Percentiles rank a stretch among this genome's conserved stretches.
Conservation (phyloP, 345 rosid genomes). For the Jatropha curcas region DNA sequence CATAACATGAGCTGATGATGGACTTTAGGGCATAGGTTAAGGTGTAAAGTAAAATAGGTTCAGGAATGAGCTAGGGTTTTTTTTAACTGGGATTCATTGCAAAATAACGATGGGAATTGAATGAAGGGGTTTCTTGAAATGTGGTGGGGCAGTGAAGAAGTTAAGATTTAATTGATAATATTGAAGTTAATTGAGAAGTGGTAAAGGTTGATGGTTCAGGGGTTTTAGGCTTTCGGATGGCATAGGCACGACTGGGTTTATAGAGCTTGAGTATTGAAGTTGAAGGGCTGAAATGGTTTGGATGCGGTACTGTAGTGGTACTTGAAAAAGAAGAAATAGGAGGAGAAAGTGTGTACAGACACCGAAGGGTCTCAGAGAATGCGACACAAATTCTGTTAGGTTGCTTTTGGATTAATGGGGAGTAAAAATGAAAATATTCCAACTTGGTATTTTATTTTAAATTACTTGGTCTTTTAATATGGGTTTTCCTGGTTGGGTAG, state of each 20-base stretch:
- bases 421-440: neutral
- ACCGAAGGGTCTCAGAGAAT: neutral
- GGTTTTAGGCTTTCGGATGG: no score
- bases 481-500: neutral
- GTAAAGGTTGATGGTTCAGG: no score
- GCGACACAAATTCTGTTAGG: neutral
- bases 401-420: neutral
- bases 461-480: neutral
- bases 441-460: neutral
- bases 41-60: neutral
- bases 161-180: neutral
- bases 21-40: neutral
- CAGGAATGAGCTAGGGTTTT: neutral
- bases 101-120: neutral
- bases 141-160: neutral
- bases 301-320: neutral
- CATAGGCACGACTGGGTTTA: neutral
- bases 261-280: neutral
- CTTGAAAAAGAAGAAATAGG: neutral
- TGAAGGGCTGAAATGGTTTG: neutral
- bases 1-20: neutral
- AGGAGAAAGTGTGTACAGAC: neutral
- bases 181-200: no score
- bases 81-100: neutral
- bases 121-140: neutral